Evolutionary conservation across 2,329 filamentous ascomycete species (phyloP), one percentile per base, ranked within the genome.

Genomic region (Fusarium neocosmosporiellum): DNA sequence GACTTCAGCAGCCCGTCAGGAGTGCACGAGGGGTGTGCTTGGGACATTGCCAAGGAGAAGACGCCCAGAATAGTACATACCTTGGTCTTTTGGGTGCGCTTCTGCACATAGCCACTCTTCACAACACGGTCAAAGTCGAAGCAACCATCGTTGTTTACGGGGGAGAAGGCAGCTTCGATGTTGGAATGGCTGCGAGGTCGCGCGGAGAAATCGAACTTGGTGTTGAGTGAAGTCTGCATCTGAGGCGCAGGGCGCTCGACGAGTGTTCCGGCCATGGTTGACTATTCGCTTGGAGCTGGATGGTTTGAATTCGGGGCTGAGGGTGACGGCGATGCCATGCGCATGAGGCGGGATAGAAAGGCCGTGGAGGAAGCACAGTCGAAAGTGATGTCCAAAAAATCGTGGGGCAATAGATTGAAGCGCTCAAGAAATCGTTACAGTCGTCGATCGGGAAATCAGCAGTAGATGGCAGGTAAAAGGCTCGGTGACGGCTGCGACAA

Each of bases 91-190:
- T 95, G 93, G 20, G 95, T 97, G 75, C 96, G 91, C 83, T 97
- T 97, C 79, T 93, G 89, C 41, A 98, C 91, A 75, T 92, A 93
- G 67, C 96, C 95, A 65, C 92, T 91, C 84, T 97, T 98, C 81
- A 98, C 89, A 63, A 98, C 94, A 59, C 95, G 92, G 82, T 99
- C 96, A 79, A 97, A 97, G 79, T 96, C 95, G 81, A 98, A 99
- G 82, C 94, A 96, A 71, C 96, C 96, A 82, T 97, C 95, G 82
- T 97, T 92, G 80, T 96, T 97, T 72, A 98, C 94, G 6, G 95
- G 94, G 33, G 94, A 96, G 78, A 94, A 91, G 18, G 91, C 87
- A 22, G 91, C 87, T 73, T 93, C 90, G 48, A 92, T 80, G 29
- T 81, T 77, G 27, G 78, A 75, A 53, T 79, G 78, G 63, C 75